These are phyloP conservation scores for Metschnikowia corniflorae DNA, from an alignment of 805 yeast genomes.

Conservation along the genomic window DNA sequence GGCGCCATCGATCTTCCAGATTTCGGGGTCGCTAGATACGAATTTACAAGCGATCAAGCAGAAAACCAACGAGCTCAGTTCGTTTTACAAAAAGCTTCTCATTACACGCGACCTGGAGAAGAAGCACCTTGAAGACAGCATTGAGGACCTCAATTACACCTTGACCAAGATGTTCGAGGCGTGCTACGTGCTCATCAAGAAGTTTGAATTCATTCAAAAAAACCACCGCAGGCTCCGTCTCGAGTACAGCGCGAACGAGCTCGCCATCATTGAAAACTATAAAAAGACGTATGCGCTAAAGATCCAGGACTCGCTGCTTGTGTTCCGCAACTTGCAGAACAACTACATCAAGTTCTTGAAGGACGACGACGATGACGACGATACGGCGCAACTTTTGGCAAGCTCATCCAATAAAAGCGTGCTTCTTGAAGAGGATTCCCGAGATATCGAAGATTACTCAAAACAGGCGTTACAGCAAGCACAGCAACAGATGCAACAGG, in stretches of 20 bases:
- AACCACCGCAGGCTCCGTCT: constrained; percentile 41
- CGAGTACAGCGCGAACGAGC: constrained; percentile 44
- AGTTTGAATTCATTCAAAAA: constrained; percentile 44
- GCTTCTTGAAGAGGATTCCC: constrained; percentile 14
- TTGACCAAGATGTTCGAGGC: constrained; percentile 75
- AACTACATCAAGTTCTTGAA: constrained; percentile 80
- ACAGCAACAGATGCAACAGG: constrained; percentile 25
- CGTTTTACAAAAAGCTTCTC: constrained; percentile 73
- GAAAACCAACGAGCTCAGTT: constrained; percentile 58
- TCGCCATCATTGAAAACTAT: constrained; percentile 70
- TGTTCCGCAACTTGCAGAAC: constrained; percentile 83
- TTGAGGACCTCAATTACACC: constrained; percentile 71
- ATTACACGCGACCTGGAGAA: constrained; percentile 88
- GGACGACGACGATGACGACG: constrained; percentile 67
- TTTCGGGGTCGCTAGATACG: constrained; percentile 68
- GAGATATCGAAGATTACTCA: constrained; percentile 44
- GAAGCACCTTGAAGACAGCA: constrained; percentile 66
- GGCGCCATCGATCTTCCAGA: constrained; percentile 77
- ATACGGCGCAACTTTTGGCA: constrained; percentile 9
- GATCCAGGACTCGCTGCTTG: constrained; percentile 74
- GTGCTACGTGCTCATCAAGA: constrained; percentile 73
- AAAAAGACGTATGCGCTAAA: constrained; percentile 81
- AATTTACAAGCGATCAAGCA: constrained; percentile 49
- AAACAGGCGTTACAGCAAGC: constrained; percentile 51
- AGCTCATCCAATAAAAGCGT: constrained; percentile 3